These are phyloP conservation scores for Marsdenia floribunda DNA, from an alignment of 257 asterid species.

Conservation along the genomic window DNA sequence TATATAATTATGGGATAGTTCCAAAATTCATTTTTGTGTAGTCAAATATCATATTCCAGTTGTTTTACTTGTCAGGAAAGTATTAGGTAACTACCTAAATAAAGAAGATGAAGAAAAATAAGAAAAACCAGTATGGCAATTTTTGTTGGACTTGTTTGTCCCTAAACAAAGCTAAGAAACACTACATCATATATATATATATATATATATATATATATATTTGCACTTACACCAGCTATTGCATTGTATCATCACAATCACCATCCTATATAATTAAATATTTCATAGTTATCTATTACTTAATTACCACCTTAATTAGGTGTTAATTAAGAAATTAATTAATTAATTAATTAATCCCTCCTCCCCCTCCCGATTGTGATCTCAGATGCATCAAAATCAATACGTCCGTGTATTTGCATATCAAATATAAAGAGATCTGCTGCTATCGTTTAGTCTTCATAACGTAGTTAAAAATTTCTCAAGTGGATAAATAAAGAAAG, in stretches of 20 bases:
- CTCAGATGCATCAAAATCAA: slow-evolving; percentile 79
- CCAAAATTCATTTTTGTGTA: neutral
- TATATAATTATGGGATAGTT: too few relatives aligned
- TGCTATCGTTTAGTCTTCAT: neutral
- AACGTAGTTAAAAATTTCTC: neutral
- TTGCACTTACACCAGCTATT: slow-evolving; percentile 1
- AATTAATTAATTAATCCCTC: too few relatives aligned
- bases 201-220: neutral
- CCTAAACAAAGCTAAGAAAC: neutral
- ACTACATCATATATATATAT: slow-evolving; percentile 16
- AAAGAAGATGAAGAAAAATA: slow-evolving; percentile 11
- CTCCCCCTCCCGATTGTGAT: slow-evolving; percentile 19
- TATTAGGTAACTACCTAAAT: slow-evolving; percentile 26
- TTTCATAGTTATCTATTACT: too few relatives aligned
- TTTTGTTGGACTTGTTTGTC: slow-evolving; percentile 37
- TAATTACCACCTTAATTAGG: too few relatives aligned
- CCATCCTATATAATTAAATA: slow-evolving; percentile 6
- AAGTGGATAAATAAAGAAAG: too few relatives aligned
- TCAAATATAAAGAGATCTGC: neutral
- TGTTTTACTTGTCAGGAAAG: slow-evolving; percentile 8
- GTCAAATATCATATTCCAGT: neutral
- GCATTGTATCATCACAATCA: slow-evolving; percentile 9
- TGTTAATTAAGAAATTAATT: too few relatives aligned
- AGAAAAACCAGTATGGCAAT: neutral
- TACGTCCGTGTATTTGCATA: slow-evolving; percentile 1